Evolutionary conservation across 1,284 basidiomycete species (phyloP).

Genomic region (Inonotus hispidus): DNA sequence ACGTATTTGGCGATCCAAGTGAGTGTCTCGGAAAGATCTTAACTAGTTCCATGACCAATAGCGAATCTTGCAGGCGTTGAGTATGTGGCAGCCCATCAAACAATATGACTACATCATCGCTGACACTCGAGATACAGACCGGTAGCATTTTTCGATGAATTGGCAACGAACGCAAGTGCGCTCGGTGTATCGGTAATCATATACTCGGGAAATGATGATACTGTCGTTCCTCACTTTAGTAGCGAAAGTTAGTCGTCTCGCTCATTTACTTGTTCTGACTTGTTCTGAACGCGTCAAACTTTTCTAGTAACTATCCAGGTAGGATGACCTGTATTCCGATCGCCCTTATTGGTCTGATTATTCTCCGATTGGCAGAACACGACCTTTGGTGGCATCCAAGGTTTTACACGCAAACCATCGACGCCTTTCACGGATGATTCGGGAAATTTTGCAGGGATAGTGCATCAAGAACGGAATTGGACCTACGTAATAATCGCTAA

Average conservation of each 20-base stretch:
- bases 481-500: slow-evolving; percentile 54
- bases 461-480: slow-evolving; percentile 68
- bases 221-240: slow-evolving; percentile 57
- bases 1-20: slow-evolving; percentile 40
- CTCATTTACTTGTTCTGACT: not conserved
- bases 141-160: slow-evolving; percentile 56
- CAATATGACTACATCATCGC: not conserved
- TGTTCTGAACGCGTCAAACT: not conserved
- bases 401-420: slow-evolving; percentile 59
- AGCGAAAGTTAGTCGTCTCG: slow-evolving; percentile 45
- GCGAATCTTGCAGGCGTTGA: slow-evolving; percentile 34
- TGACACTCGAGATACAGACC: slow-evolving; percentile 36
- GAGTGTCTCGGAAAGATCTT: slow-evolving; percentile 21
- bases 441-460: slow-evolving; percentile 56
- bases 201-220: slow-evolving; percentile 65
- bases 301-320: slow-evolving; percentile 58
- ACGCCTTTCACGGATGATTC: slow-evolving; percentile 59
- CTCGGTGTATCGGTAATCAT: slow-evolving; percentile 48
- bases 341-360: not conserved
- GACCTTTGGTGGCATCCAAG: slow-evolving; percentile 68
- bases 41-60: slow-evolving; percentile 4
- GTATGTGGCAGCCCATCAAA: slow-evolving; percentile 30
- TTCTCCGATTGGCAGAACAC: slow-evolving; percentile 46
- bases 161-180: slow-evolving; percentile 55
- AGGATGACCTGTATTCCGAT: slow-evolving; percentile 10